phyloP scores from a whole-genome alignment of 208 protist species.

The Wallacemonas collosoma region DNA sequence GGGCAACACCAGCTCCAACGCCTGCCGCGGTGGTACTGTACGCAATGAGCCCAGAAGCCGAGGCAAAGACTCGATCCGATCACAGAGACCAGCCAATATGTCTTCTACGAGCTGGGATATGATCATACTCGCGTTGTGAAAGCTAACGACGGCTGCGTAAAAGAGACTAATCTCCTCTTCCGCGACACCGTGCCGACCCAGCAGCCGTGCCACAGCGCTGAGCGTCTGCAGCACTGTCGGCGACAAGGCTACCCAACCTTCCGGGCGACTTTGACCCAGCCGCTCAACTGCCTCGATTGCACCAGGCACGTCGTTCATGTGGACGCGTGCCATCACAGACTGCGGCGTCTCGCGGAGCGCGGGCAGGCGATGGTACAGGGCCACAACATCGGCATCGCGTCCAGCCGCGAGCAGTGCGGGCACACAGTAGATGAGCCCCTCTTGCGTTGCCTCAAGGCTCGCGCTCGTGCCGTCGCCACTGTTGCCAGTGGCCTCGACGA shows the following conservation, averaged over 20 bases:
- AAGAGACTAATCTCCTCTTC: constrained; percentile 55
- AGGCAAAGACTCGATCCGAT: constrained; percentile 46
- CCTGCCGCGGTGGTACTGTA: constrained; percentile 34
- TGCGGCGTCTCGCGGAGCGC: constrained; percentile 69
- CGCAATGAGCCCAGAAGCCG: constrained; percentile 16
- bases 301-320: constrained; percentile 33
- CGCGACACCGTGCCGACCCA: constrained; percentile 42
- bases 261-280: constrained; percentile 51
- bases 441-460: constrained; percentile 44
- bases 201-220: constrained; percentile 44
- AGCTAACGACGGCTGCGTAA: constrained; percentile 62
- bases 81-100: constrained; percentile 69
- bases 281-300: constrained; percentile 45
- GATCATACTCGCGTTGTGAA: constrained; percentile 78
- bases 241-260: constrained; percentile 73
- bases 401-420: constrained; percentile 56
- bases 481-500: constrained; percentile 12
- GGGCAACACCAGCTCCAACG: constrained; percentile 62
- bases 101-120: constrained; percentile 68
- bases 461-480: neutral
- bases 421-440: constrained; percentile 65
- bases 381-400: constrained; percentile 32
- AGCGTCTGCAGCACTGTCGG: constrained; percentile 42
- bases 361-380: constrained; percentile 37
- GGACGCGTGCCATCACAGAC: constrained; percentile 60